A percentile compares a stretch with the other conserved stretches of the same genome.
Evolutionary conservation across 2,329 filamentous ascomycete species (phyloP).

Genomic region (Aureobasidium namibiae): DNA sequence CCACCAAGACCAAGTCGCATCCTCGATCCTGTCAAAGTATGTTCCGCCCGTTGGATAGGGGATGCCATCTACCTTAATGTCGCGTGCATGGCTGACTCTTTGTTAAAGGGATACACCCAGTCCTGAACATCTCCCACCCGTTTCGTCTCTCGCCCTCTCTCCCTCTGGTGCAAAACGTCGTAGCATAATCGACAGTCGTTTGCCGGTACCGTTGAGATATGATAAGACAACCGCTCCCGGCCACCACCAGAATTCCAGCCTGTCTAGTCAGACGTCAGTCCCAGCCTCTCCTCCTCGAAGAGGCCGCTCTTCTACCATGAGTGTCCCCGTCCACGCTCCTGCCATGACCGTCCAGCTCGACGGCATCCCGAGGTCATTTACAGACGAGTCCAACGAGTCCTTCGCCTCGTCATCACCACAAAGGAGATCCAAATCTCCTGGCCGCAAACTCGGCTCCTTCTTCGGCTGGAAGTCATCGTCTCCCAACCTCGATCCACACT

Average conservation of each 20-base stretch:
- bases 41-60: conserved; percentile 12
- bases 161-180: background rate
- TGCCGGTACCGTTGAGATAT: conserved; percentile 16
- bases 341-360: conserved; percentile 27
- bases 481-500: conserved; percentile 45
- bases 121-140: conserved; percentile 7
- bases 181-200: conserved; percentile 11
- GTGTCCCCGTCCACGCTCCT: conserved; percentile 20
- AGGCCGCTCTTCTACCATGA: conserved; percentile 18
- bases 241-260: conserved; percentile 10
- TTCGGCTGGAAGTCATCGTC: conserved; percentile 55
- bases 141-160: background rate
- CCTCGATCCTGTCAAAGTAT: conserved; percentile 12
- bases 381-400: conserved; percentile 23
- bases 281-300: conserved; percentile 13
- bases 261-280: conserved; percentile 13
- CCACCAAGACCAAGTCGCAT: conserved; percentile 3
- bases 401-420: conserved; percentile 15
- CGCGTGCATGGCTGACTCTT: conserved; percentile 4
- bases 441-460: conserved; percentile 52
- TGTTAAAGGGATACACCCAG: conserved; percentile 2
- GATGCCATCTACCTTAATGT: conserved; percentile 1
- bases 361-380: conserved; percentile 26
- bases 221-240: conserved; percentile 14
- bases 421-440: conserved; percentile 36